Percentiles rank a stretch among this genome's conserved stretches.
Conservation (phyloP, 179 eudicot species). For the Vitellaria paradoxa region DNA sequence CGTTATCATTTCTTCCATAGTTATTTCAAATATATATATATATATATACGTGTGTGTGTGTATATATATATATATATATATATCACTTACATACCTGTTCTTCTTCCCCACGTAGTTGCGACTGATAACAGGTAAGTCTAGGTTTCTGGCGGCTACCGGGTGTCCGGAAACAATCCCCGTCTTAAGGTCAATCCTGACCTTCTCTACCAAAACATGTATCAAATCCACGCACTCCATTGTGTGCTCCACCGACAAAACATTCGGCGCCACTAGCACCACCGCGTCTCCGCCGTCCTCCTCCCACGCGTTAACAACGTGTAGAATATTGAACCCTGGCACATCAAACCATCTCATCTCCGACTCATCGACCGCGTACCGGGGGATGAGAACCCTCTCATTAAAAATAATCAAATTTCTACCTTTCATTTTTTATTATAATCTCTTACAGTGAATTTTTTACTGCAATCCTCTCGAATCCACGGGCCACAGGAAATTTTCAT, state of each 20-base stretch:
- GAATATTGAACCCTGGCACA: conserved; percentile 44
- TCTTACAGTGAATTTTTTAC: too few relatives aligned
- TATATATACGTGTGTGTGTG: too few relatives aligned
- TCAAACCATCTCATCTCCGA: conserved; percentile 53
- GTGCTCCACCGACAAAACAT: conserved; percentile 37
- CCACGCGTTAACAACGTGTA: conserved; percentile 65
- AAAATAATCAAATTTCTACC: too few relatives aligned
- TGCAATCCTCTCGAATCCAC: too few relatives aligned
- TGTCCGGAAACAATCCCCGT: conserved; percentile 31
- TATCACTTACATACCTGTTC: conserved; percentile 41
- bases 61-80: too few relatives aligned
- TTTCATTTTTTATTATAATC: too few relatives aligned
- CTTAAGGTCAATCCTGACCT: conserved; percentile 34
- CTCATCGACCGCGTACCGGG: conserved; percentile 45
- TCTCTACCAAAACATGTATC: conserved; percentile 37
- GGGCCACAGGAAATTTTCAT: too few relatives aligned
- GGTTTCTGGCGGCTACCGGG: conserved; percentile 29
- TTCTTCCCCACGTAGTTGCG: conserved; percentile 44
- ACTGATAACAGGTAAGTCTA: conserved; percentile 50
- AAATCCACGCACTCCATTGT: conserved; percentile 37
- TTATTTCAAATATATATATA: too few relatives aligned
- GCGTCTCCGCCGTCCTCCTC: conserved; percentile 55
- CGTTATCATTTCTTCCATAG: too few relatives aligned
- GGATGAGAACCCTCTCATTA: too few relatives aligned
- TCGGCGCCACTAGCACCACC: conserved; percentile 48